Evolutionary conservation across 306 rosid genomes (phyloP), one percentile per base, ranked within the genome.

Genomic region (Mucuna pruriens): DNA sequence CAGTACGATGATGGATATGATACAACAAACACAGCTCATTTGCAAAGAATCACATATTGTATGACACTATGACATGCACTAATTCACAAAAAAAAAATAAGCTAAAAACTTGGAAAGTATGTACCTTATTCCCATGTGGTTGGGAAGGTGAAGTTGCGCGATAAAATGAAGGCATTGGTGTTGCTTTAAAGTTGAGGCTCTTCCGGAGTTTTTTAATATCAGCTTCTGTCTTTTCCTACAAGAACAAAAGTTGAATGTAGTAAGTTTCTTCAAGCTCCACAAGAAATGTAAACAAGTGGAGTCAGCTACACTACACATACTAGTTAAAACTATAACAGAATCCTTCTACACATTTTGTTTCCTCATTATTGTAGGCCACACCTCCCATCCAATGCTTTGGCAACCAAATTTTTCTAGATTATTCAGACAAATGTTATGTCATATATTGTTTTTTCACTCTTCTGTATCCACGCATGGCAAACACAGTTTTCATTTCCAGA

Each of bases 141-240:
- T 74, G 80, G 25, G 88, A 40, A 66, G 80, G 67, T 5, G 16
- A 67, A 65, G 89, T 51, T 75, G 80, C 57, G 20, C 68, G 84
- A 63, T 90, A 89, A 80, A 90, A 91, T 39, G 96, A 90, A 71
- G 94, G 94, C 89, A 90, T 87, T 38, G 97, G 92, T 2, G 89
- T 89, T 57, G 94, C 95, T 85, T 91, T 93, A 69, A 93, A 88
- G 85, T 87, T 88, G 45, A 93, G 93, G 82, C 83, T 90, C 85
- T 80, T 91, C 69, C 90, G 84, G 44, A 91, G 64, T 80, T 84
- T 83, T 73, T 76, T 91, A 39, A 89, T 86, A 75, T 91, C 96
- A 77, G 97, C 91, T 69, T 91, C 89, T 34, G 75, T 82, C 87
- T 87, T 88, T 58, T 84, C 92, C 97, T 91, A 83, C 81, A 79